Conservation (phyloP, 2,329 filamentous ascomycete species). For the Ophiostoma quercus region DNA sequence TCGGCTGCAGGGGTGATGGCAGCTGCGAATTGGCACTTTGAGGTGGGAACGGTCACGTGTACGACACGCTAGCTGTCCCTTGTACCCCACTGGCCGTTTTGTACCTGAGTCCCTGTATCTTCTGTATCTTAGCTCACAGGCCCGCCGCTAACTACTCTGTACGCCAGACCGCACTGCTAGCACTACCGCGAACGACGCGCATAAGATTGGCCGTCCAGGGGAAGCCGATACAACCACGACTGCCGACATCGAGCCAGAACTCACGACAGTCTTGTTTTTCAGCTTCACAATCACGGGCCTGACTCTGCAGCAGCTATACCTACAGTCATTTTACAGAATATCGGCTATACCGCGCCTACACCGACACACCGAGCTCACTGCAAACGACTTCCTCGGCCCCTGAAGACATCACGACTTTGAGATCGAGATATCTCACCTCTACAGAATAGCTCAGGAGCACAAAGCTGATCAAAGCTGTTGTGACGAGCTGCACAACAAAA, state of each 20-base stretch:
- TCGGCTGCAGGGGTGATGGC: not conserved
- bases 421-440: not conserved
- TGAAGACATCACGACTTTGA: not conserved
- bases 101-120: not conserved
- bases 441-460: not conserved
- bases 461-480: not conserved
- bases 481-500: not conserved
- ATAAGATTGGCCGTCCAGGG: conserved; percentile 12
- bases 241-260: not conserved
- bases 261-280: not conserved
- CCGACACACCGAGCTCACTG: not conserved
- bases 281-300: not conserved
- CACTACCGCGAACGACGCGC: conserved; percentile 25
- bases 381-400: not conserved
- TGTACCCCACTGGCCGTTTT: not conserved
- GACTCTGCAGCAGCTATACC: not conserved
- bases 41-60: conserved; percentile 15
- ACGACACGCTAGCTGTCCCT: not conserved
- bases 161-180: conserved; percentile 19
- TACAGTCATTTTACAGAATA: not conserved
- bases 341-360: not conserved
- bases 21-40: no score
- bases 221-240: conserved; percentile 18
- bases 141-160: conserved; percentile 1
- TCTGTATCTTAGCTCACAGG: not conserved